Base-by-base conservation (phyloP, 129 eudicot species). In the Artemisia annua region DNA sequence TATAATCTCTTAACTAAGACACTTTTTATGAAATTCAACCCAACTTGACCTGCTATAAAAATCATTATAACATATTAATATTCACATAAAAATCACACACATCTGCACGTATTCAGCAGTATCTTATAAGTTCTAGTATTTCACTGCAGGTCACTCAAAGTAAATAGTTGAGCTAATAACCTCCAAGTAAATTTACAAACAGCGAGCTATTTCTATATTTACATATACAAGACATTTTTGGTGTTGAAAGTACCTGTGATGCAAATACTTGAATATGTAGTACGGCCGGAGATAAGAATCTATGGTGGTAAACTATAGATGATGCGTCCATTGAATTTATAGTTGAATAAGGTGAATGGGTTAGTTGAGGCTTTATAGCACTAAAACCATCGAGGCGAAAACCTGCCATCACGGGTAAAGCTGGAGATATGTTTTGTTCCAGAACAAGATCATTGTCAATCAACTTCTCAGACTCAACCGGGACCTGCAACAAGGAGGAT, bases 371-470 rank as follows among this genome's bases (percentile, higher is more conserved):
- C 75, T 80, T 87, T 68, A 92, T 85, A 44, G 89, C 94, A 80
- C 84, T 87, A 66, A 92, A 85, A 60, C 89, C 94, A 83, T 92
- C 98, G 43, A 92, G 77, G 65, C 95, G 94, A 50, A 92, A 92
- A 51, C 98, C 98, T 55, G 98, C 89, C 49, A 87, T 71, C 80
- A 74, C 20, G 7, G 98, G 96, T 64, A 96, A 89, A 85, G 84
- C 87, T 51, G 94, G 94, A 65, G 87, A 74, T 57, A 87, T 66
- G 66, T 52, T 84, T 56, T 86, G 96, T 73, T 92, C 97, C 75
- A 89, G 67, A 19, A 87, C 85, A 56, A 89, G 85, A 81, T 89
- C 94, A 74, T 81, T 89, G 56, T 83, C 85, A 8, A 78, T 71
- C 66, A 92, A 83, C 74, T 91, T 89, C 78, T 92, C 96, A 8